These are phyloP conservation scores for Aureobasidium sp. DNA, from an alignment of 2,329 filamentous ascomycete species.

Conservation along the genomic window DNA sequence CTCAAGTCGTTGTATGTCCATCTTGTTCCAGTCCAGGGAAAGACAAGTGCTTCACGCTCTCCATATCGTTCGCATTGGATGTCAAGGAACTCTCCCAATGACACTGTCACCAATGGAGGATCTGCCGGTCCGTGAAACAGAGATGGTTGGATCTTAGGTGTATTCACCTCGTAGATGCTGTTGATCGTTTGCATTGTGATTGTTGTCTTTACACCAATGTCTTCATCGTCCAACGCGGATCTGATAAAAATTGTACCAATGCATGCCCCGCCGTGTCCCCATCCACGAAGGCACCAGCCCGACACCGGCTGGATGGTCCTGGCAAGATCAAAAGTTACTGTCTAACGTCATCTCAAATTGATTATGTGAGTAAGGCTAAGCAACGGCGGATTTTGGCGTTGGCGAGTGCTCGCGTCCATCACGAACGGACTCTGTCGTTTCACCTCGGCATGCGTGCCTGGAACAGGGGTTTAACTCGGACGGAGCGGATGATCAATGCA, in stretches of 20 bases:
- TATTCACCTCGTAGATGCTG: slow-evolving; percentile 9
- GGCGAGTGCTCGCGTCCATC: neutral
- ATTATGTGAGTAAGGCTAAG: neutral
- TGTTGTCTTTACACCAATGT: slow-evolving; percentile 1
- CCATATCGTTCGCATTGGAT: slow-evolving; percentile 61
- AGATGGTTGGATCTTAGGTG: slow-evolving; percentile 29
- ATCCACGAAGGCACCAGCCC: neutral
- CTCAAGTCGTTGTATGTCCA: slow-evolving; percentile 53
- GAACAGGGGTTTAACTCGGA: neutral
- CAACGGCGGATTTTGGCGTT: neutral
- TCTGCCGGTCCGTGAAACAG: slow-evolving; percentile 62
- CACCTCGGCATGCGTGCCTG: neutral
- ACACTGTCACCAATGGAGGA: slow-evolving; percentile 63
- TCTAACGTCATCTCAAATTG: slow-evolving; percentile 3
- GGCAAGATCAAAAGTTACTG: neutral
- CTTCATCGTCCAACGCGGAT: slow-evolving; percentile 7
- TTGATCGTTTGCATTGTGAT: slow-evolving; percentile 14
- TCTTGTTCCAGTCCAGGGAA: slow-evolving; percentile 67
- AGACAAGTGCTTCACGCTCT: slow-evolving; percentile 60
- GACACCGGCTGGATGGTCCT: slow-evolving; percentile 1
- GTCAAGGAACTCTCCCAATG: slow-evolving; percentile 64
- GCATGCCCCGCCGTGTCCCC: slow-evolving; percentile 6
- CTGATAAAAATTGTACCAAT: slow-evolving; percentile 16
- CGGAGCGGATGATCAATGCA: neutral
- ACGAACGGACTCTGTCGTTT: slow-evolving; percentile 2